Evolutionary conservation across 78 protist species (phyloP).

Genomic region (Neovahlkampfia damariscottae): DNA sequence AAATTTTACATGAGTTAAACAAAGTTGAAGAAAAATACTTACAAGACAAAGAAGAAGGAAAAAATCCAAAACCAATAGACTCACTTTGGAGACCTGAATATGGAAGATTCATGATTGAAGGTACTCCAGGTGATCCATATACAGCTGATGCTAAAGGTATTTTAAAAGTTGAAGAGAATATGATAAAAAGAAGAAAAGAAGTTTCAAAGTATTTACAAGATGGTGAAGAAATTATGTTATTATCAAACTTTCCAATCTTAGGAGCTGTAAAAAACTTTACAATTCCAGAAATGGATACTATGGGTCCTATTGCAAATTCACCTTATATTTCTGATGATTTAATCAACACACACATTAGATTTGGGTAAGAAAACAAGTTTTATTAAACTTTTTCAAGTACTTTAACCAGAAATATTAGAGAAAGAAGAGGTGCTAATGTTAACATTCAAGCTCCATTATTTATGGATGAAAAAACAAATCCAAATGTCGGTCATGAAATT

Average conservation of each 20-base stretch:
- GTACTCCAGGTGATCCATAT: slow-evolving; percentile 81
- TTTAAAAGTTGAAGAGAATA: slow-evolving; percentile 10
- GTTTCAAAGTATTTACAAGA: not conserved
- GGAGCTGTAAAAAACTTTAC: slow-evolving; percentile 15
- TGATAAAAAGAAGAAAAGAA: not conserved
- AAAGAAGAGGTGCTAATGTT: slow-evolving; percentile 70
- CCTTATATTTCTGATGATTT: slow-evolving; percentile 66
- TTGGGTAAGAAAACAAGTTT: slow-evolving; percentile 6
- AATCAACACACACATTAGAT: slow-evolving; percentile 80
- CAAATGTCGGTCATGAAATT: not conserved
- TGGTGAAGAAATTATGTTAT: slow-evolving; percentile 9
- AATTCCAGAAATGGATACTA: not conserved
- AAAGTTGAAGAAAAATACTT: slow-evolving; percentile 21
- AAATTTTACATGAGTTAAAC: slow-evolving; percentile 21
- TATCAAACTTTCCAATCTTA: slow-evolving; percentile 44
- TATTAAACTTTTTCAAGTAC: slow-evolving; percentile 20
- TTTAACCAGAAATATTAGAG: slow-evolving; percentile 74
- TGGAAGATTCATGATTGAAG: slow-evolving; percentile 78
- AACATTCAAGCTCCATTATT: slow-evolving; percentile 72
- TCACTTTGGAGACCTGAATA: slow-evolving; percentile 84
- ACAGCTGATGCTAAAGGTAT: not conserved
- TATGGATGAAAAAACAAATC: slow-evolving; percentile 55
- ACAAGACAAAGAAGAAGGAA: not conserved
- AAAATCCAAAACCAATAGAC: not conserved
- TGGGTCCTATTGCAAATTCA: slow-evolving; percentile 51